These are phyloP conservation scores for Nothophytophthora sp. DNA, from an alignment of 352 stramenopile species.

Conservation along the genomic window DNA sequence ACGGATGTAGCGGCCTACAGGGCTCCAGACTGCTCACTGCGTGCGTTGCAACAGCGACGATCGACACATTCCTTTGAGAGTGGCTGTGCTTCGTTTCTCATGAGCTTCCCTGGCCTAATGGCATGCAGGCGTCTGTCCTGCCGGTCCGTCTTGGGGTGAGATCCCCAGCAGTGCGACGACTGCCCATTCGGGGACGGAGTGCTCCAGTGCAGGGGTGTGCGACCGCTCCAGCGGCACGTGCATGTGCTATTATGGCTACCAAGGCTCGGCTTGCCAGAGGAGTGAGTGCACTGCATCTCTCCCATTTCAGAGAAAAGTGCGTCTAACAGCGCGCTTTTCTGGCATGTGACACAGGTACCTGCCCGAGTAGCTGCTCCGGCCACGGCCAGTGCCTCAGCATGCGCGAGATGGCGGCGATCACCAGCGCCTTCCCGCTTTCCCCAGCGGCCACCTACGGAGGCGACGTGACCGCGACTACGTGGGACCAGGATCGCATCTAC, in stretches of 20 bases:
- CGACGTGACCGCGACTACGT: slow-evolving; percentile 57
- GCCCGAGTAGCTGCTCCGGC: slow-evolving; percentile 67
- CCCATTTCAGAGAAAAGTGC: no score
- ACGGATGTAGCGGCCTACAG: slow-evolving; percentile 82
- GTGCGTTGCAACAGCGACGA: slow-evolving; percentile 27
- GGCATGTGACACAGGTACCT: slow-evolving; percentile 18
- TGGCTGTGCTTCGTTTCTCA: no score
- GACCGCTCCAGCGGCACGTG: slow-evolving; percentile 60
- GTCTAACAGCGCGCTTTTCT: no score
- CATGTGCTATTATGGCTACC: slow-evolving; percentile 62
- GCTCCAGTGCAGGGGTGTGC: slow-evolving; percentile 67
- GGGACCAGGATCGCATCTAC: slow-evolving; percentile 77
- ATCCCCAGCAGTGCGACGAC: slow-evolving; percentile 44
- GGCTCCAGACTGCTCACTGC: slow-evolving; percentile 82
- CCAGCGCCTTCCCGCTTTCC: slow-evolving; percentile 62
- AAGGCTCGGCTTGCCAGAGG: slow-evolving; percentile 73
- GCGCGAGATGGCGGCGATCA: slow-evolving; percentile 44
- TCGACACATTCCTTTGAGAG: no score
- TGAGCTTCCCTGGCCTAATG: no score
- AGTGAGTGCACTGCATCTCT: slow-evolving; percentile 47
- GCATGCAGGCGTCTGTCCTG: slow-evolving; percentile 65
- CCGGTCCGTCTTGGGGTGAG: slow-evolving; percentile 59
- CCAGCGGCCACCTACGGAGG: slow-evolving; percentile 52
- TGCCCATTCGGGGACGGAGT: slow-evolving; percentile 50
- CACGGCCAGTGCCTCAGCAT: slow-evolving; percentile 78